phyloP scores from a whole-genome alignment of 345 rosid genomes.

The Melaleuca quinquenervia region DNA sequence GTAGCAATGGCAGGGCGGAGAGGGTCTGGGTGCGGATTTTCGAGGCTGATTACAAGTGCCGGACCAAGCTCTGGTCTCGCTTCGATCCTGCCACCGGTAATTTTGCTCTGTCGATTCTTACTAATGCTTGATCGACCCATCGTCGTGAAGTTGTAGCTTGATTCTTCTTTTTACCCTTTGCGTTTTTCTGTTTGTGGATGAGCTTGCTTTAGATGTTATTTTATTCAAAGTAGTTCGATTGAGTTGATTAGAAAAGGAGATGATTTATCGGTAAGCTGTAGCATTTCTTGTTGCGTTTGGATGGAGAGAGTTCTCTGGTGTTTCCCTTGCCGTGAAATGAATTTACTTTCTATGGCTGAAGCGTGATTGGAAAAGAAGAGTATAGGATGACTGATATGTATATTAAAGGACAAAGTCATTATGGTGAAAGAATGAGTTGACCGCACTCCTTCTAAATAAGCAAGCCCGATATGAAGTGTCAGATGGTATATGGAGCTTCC shows the following conservation, averaged over 20 bases:
- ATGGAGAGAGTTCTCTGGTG: neutral
- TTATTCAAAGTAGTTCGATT: neutral
- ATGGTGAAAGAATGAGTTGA: neutral
- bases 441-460: neutral
- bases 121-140: neutral
- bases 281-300: neutral
- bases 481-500: neutral
- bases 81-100: conserved; percentile 78
- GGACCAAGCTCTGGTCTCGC: conserved; percentile 90
- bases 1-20: conserved; percentile 42
- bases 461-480: neutral
- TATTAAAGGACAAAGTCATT: neutral
- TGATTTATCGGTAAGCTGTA: neutral
- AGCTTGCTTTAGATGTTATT: neutral
- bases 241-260: neutral
- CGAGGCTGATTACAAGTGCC: conserved; percentile 59
- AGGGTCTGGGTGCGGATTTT: conserved; percentile 89
- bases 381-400: neutral
- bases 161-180: neutral
- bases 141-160: neutral
- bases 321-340: neutral
- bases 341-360: neutral
- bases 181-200: neutral
- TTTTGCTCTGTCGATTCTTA: neutral
- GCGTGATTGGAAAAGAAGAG: neutral